Percentiles rank a stretch among this genome's conserved stretches.
Evolutionary conservation across 2,329 filamentous ascomycete genomes (phyloP).

Genomic region (Penicillium oxalicum): DNA sequence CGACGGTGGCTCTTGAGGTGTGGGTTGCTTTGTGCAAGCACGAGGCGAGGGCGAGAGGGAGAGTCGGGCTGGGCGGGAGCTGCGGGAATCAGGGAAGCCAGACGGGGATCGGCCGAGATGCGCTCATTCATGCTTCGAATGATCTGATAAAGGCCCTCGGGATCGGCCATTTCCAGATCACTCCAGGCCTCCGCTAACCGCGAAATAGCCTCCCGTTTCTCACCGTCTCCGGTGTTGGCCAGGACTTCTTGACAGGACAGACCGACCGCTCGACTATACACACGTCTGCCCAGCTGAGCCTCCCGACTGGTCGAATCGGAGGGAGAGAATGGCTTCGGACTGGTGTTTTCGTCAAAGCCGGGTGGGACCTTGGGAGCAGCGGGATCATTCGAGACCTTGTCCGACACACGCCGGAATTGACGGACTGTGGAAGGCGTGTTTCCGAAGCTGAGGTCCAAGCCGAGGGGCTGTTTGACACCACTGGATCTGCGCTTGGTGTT

Average conservation of each 20-base stretch:
- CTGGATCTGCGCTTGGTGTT: conserved; percentile 41
- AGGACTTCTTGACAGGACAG: conserved; percentile 78
- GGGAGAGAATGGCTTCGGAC: conserved; percentile 30
- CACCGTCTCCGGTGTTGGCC: conserved; percentile 63
- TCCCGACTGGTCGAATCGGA: conserved; percentile 60
- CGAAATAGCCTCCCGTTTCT: conserved; percentile 78
- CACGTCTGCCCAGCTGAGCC: conserved; percentile 69
- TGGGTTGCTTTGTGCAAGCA: conserved; percentile 75
- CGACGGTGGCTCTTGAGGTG: conserved; percentile 74
- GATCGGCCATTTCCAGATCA: conserved; percentile 76
- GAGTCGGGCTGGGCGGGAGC: conserved; percentile 33
- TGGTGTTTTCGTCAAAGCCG: conserved; percentile 37
- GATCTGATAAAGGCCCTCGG: conserved; percentile 82
- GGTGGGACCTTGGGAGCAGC: conserved; percentile 20
- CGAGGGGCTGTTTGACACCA: conserved; percentile 68
- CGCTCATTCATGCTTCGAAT: conserved; percentile 71
- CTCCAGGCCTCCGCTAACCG: conserved; percentile 81
- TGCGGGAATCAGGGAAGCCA: conserved; percentile 35
- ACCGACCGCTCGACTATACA: conserved; percentile 77
- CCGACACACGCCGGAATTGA: conserved; percentile 83
- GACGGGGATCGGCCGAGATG: conserved; percentile 49
- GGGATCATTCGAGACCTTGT: conserved; percentile 45
- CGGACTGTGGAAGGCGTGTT: conserved; percentile 89
- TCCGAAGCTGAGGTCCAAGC: conserved; percentile 86
- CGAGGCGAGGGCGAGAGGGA: conserved; percentile 56